Base-by-base conservation (phyloP, 306 rosid genomes). In the Phaseolus lunatus region DNA sequence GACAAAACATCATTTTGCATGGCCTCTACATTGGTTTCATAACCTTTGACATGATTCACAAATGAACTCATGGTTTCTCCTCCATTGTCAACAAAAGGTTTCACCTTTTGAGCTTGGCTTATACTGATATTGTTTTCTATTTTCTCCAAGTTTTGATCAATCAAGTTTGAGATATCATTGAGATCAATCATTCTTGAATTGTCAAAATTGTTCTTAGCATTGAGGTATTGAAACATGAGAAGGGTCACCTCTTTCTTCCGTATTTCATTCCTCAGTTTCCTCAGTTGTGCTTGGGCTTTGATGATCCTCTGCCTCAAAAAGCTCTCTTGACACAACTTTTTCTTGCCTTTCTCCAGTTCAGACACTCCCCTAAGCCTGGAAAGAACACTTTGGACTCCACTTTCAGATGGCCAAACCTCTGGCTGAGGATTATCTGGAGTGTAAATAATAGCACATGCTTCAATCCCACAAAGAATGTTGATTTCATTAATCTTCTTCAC, bases 361-460 rank as follows among this genome's bases (percentile, higher is more conserved):
- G 75, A 65, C 53, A 77, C 27, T 1, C 9, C 0, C 18, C 0
- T 45, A 11, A 85, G 74, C 78, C 15, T 69, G 0, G 52, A 16
- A 0, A 85, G 10, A 41, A 70, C 65, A 1, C 23, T 37, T 3
- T 37, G 64, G 5, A 23, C 81, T 16, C 18, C 81, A 12, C 0
- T 0, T 0, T 57, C 19, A 2, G 81, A 81, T 15, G 88, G 84
- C 84, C 84, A 85, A 56, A 85, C 43, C 78, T 82, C 77, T 5
- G 86, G 77, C 9, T 70, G 57, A 47, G 50, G 19, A 24, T 78
- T 75, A 24, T 53, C 13, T n/a, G 52, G 71, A 35, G 50, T 23
- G 5, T 78, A 85, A 2, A 85, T 16, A 18, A 82, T 56, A 23
- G 78, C 83, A 57, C 86, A 82, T 3, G 82, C 84, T 1, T 81